A percentile compares a stretch with the other conserved stretches of the same genome.
phyloP scores from a whole-genome alignment of 495 filamentous ascomycete genomes.

The Penicillium argentinense region DNA sequence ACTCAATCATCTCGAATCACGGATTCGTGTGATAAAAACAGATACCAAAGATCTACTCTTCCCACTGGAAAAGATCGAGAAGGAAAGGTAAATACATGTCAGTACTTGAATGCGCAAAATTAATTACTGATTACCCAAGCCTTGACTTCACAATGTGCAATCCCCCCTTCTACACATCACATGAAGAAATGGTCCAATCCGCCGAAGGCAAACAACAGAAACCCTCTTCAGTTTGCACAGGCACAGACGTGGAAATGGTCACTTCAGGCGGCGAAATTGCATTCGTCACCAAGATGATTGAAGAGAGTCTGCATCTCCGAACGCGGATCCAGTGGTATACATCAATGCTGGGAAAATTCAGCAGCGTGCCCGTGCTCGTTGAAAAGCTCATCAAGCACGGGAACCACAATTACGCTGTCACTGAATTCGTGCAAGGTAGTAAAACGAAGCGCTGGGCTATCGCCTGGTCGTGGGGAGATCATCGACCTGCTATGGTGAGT shows the following conservation, averaged over 20 bases:
- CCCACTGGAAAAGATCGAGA: conserved; percentile 46
- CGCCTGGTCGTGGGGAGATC: conserved; percentile 78
- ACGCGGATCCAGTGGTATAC: conserved; percentile 81
- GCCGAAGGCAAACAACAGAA: conserved; percentile 64
- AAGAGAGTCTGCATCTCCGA: conserved; percentile 63
- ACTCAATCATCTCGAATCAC: conserved; percentile 60
- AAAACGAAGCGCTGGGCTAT: conserved; percentile 85
- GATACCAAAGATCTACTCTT: conserved; percentile 55
- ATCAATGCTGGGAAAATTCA: conserved; percentile 83
- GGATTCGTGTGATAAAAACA: conserved; percentile 64
- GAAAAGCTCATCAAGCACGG: conserved; percentile 55
- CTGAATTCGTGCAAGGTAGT: conserved; percentile 74
- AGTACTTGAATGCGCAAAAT: not conserved
- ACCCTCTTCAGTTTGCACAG: conserved; percentile 79
- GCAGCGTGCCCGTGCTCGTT: conserved; percentile 65
- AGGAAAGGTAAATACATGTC: conserved; percentile 42
- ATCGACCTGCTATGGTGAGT: conserved; percentile 62
- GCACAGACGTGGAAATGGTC: conserved; percentile 83
- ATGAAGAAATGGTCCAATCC: conserved; percentile 62
- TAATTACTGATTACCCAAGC: conserved; percentile 30
- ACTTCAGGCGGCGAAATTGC: conserved; percentile 78
- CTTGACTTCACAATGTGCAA: conserved; percentile 94
- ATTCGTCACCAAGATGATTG: conserved; percentile 73
- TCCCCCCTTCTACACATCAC: conserved; percentile 85
- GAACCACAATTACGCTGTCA: conserved; percentile 80